Percentiles rank a stretch among this genome's conserved stretches.
These are phyloP conservation scores for Fomitiporia mediterranea DNA, from an alignment of 1,284 basidiomycete species.

Conservation along the genomic window DNA sequence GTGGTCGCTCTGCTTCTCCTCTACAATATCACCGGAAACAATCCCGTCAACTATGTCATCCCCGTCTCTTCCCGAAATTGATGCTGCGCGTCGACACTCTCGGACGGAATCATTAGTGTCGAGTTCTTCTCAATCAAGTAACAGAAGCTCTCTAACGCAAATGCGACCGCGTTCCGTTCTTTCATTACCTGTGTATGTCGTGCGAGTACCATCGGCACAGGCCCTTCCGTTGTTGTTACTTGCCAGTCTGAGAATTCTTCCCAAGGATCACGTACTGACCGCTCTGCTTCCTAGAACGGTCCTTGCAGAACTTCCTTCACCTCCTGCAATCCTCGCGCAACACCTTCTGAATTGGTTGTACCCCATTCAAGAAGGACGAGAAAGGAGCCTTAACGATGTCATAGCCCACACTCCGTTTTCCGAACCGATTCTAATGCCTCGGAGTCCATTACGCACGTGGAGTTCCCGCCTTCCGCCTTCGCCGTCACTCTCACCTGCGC, in stretches of 20 bases:
- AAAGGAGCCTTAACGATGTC: neutral
- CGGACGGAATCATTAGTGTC: conserved; percentile 7
- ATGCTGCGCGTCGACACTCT: neutral
- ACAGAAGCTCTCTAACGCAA: conserved; percentile 19
- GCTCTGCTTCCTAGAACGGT: conserved; percentile 17
- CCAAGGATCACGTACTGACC: conserved; percentile 23
- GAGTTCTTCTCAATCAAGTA: conserved; percentile 1
- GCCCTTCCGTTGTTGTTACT: conserved; percentile 31
- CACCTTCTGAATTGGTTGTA: conserved; percentile 13
- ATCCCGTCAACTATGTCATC: conserved; percentile 13
- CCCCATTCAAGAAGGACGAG: neutral
- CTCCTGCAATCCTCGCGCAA: conserved; percentile 14
- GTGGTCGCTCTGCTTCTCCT: conserved; percentile 26
- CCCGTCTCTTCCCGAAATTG: neutral
- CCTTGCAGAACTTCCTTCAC: conserved; percentile 16
- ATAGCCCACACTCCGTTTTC: neutral
- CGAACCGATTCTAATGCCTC: neutral
- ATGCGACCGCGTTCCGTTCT: conserved; percentile 21
- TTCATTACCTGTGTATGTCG: conserved; percentile 28
- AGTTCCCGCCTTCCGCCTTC: conserved; percentile 3
- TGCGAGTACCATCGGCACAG: conserved; percentile 29
- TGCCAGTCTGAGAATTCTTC: conserved; percentile 27
- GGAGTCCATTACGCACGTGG: neutral
- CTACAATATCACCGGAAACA: conserved; percentile 21
- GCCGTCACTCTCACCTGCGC: neutral